Conservation (phyloP, 2,329 filamentous ascomycete species). For the Colletotrichum tanaceti region DNA sequence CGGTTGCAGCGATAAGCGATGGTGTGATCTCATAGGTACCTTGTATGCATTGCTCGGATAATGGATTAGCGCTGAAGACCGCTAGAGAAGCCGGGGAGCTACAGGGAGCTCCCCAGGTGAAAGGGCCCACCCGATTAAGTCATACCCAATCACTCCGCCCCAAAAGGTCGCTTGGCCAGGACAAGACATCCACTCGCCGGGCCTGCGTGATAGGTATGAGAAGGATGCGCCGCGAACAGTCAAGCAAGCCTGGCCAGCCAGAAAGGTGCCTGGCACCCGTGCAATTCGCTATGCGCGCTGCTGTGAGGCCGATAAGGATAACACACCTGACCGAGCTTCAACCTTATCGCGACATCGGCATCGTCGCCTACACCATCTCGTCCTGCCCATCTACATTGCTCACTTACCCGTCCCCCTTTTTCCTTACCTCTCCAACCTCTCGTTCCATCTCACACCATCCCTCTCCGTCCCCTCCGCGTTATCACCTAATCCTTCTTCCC, state of each 20-base stretch:
- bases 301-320: conserved; percentile 32
- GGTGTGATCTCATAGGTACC: conserved; percentile 19
- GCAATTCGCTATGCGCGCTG: background rate
- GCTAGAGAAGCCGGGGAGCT: conserved; percentile 18
- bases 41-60: conserved; percentile 13
- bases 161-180: conserved; percentile 1
- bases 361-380: conserved; percentile 31
- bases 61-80: conserved; percentile 16
- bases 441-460: background rate
- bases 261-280: background rate
- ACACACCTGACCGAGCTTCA: conserved; percentile 37
- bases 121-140: background rate
- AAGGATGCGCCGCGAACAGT: conserved; percentile 34
- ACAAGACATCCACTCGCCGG: conserved; percentile 14
- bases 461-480: background rate
- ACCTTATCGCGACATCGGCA: conserved; percentile 41
- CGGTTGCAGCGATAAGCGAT: conserved; percentile 14
- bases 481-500: conserved; percentile 3
- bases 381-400: background rate
- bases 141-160: background rate
- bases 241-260: background rate
- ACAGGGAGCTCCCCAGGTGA: conserved; percentile 24
- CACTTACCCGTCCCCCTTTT: background rate
- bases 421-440: background rate
- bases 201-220: conserved; percentile 30